These are phyloP conservation scores for Metschnikowia dekortorum DNA, from an alignment of 805 yeast species.

Conservation along the genomic window DNA sequence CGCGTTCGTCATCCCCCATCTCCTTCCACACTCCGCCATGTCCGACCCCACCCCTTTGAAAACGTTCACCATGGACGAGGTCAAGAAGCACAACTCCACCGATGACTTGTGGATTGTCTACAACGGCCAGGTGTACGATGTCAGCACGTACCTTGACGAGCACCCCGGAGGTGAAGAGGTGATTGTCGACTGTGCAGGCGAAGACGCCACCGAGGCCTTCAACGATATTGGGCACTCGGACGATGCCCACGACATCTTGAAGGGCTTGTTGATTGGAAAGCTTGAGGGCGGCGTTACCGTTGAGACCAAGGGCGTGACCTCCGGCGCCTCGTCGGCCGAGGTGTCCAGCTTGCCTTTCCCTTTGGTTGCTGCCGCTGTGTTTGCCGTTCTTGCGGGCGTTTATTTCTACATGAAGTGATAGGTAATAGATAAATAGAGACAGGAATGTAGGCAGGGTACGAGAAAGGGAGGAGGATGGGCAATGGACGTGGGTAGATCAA, in stretches of 20 bases:
- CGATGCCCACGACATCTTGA: slow-evolving; percentile 80
- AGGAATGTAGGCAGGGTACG: neutral
- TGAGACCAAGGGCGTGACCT: slow-evolving; percentile 16
- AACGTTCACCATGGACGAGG: slow-evolving; percentile 53
- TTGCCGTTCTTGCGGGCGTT: slow-evolving; percentile 17
- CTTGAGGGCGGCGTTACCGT: slow-evolving; percentile 58
- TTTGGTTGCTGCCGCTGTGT: slow-evolving; percentile 15
- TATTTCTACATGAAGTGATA: slow-evolving; percentile 17
- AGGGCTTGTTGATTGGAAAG: slow-evolving; percentile 67
- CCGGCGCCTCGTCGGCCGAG: slow-evolving; percentile 10
- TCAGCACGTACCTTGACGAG: slow-evolving; percentile 40
- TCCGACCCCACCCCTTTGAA: slow-evolving; percentile 25
- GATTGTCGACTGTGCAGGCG: slow-evolving; percentile 72
- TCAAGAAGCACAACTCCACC: slow-evolving; percentile 34
- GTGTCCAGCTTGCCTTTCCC: slow-evolving; percentile 17
- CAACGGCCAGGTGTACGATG: slow-evolving; percentile 42
- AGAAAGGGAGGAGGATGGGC: no score
- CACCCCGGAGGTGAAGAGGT: slow-evolving; percentile 86
- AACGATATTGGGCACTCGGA: slow-evolving; percentile 96
- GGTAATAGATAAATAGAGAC: neutral
- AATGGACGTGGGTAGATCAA: no score
- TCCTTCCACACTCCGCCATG: slow-evolving; percentile 5
- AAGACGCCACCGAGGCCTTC: slow-evolving; percentile 66
- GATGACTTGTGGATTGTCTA: slow-evolving; percentile 43
- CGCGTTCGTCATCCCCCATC: neutral